phyloP scores from a whole-genome alignment of 768 basidiomycete genomes.

The Russula vinacea region DNA sequence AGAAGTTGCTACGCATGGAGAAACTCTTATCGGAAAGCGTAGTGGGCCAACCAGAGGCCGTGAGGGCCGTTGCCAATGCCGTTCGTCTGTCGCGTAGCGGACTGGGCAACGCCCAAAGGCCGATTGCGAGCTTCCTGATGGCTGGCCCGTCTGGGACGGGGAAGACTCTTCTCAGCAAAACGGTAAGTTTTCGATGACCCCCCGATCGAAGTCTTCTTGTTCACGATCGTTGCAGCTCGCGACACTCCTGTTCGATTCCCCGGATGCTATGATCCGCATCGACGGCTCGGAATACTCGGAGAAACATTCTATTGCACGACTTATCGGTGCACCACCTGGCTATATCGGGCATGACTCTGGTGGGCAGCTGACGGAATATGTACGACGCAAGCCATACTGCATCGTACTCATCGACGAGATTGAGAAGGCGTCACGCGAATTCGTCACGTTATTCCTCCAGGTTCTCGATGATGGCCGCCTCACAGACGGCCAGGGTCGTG shows the following conservation, averaged over 20 bases:
- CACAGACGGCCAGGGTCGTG: slow-evolving; percentile 89
- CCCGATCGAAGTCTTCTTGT: slow-evolving; percentile 16
- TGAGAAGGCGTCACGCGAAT: slow-evolving; percentile 78
- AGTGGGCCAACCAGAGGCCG: slow-evolving; percentile 87
- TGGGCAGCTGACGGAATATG: slow-evolving; percentile 90
- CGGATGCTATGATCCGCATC: slow-evolving; percentile 87
- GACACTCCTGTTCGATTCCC: slow-evolving; percentile 82
- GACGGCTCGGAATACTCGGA: slow-evolving; percentile 94
- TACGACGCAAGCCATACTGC: slow-evolving; percentile 85
- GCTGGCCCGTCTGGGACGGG: slow-evolving; percentile 89
- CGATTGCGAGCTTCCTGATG: slow-evolving; percentile 91
- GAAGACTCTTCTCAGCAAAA: slow-evolving; percentile 87
- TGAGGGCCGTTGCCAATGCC: slow-evolving; percentile 90
- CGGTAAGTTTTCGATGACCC: slow-evolving; percentile 47
- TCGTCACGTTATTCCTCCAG: slow-evolving; percentile 71
- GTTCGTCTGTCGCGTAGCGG: slow-evolving; percentile 91
- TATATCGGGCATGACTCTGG: slow-evolving; percentile 91
- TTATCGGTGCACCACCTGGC: slow-evolving; percentile 75
- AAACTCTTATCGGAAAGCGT: slow-evolving; percentile 72
- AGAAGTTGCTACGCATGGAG: slow-evolving; percentile 86
- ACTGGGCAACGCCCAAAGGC: slow-evolving; percentile 81
- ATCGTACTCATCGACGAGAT: slow-evolving; percentile 86
- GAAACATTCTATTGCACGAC: slow-evolving; percentile 67
- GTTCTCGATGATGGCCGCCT: slow-evolving; percentile 90
- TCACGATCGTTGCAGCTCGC: slow-evolving; percentile 59